Percentiles rank a stretch among this genome's conserved stretches.
phyloP scores from a whole-genome alignment of 2,329 filamentous ascomycete species.

The Stagonosporopsis tanaceti region DNA sequence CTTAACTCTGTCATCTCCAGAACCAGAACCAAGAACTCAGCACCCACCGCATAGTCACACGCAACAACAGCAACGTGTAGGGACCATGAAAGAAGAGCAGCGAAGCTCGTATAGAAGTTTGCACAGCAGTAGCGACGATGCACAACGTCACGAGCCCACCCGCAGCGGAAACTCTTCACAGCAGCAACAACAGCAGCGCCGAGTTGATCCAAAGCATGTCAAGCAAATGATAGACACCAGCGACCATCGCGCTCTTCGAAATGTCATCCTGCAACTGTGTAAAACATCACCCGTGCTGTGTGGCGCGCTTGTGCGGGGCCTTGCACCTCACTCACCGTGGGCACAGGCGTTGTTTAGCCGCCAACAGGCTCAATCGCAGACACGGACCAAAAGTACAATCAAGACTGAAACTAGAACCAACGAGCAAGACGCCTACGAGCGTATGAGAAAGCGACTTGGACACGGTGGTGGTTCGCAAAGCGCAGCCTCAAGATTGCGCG shows the following conservation, averaged over 20 bases:
- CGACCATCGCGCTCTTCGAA: conserved; percentile 26
- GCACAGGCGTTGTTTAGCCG: conserved; percentile 31
- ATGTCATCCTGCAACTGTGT: conserved; percentile 41
- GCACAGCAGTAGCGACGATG: conserved; percentile 1
- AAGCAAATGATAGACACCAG: conserved; percentile 38
- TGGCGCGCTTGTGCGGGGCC: conserved; percentile 43
- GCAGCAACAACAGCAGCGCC: conserved; percentile 14
- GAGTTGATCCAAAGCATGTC: conserved; percentile 37
- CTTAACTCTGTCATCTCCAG: conserved; percentile 36
- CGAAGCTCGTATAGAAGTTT: background rate
- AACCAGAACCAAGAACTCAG: conserved; percentile 24
- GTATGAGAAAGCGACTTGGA: conserved; percentile 15
- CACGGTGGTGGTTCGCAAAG: background rate
- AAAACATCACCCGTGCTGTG: conserved; percentile 42
- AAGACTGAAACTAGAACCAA: conserved; percentile 14
- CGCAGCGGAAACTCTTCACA: conserved; percentile 2
- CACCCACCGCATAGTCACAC: background rate
- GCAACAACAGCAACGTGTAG: conserved; percentile 21
- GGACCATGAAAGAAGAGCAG: conserved; percentile 20
- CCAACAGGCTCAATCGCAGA: conserved; percentile 12
- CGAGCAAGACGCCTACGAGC: conserved; percentile 15
- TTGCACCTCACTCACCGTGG: conserved; percentile 40
- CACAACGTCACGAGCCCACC: conserved; percentile 12
- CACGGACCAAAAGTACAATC: background rate
- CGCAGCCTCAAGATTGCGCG: background rate